Evolutionary conservation across 2,329 filamentous ascomycete species (phyloP).

Genomic region (Fusarium sp.): DNA sequence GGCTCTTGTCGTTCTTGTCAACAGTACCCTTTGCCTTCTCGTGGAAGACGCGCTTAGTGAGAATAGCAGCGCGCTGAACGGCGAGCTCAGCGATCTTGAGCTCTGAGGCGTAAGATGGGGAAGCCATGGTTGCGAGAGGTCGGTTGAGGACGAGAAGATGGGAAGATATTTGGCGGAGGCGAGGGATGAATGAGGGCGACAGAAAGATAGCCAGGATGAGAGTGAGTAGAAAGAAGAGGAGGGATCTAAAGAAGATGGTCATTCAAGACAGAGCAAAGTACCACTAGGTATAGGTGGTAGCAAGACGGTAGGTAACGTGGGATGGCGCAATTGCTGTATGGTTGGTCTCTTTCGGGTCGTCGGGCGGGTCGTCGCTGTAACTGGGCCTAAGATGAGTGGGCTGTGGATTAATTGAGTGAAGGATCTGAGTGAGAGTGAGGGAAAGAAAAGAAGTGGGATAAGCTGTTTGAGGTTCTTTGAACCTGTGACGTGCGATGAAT

Average conservation of each 20-base stretch:
- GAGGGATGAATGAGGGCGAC: conserved; percentile 42
- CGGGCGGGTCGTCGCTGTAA: conserved; percentile 40
- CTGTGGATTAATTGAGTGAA: conserved; percentile 28
- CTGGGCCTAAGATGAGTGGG: conserved; percentile 20
- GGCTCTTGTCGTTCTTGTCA: conserved; percentile 90
- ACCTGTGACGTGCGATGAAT: conserved; percentile 8
- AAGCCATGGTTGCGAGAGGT: conserved; percentile 49
- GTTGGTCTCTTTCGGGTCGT: conserved; percentile 40
- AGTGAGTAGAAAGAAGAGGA: conserved; percentile 38
- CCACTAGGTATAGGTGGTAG: not conserved
- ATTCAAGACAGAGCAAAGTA: conserved; percentile 13
- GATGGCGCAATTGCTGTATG: conserved; percentile 32
- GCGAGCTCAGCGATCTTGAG: conserved; percentile 86
- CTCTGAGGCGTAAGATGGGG: conserved; percentile 75
- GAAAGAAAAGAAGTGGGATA: conserved; percentile 31
- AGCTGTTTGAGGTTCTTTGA: conserved; percentile 1
- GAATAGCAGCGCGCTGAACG: conserved; percentile 78
- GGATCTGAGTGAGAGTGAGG: conserved; percentile 3
- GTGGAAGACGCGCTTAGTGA: conserved; percentile 68
- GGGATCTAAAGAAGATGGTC: conserved; percentile 9
- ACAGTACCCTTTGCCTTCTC: conserved; percentile 95
- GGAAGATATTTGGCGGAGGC: conserved; percentile 45
- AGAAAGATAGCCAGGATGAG: conserved; percentile 47
- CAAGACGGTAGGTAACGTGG: conserved; percentile 28
- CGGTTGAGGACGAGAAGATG: conserved; percentile 41